Percentiles rank a stretch among this genome's conserved stretches.
phyloP scores from a whole-genome alignment of 768 basidiomycete species.

The Lentinula sp. region DNA sequence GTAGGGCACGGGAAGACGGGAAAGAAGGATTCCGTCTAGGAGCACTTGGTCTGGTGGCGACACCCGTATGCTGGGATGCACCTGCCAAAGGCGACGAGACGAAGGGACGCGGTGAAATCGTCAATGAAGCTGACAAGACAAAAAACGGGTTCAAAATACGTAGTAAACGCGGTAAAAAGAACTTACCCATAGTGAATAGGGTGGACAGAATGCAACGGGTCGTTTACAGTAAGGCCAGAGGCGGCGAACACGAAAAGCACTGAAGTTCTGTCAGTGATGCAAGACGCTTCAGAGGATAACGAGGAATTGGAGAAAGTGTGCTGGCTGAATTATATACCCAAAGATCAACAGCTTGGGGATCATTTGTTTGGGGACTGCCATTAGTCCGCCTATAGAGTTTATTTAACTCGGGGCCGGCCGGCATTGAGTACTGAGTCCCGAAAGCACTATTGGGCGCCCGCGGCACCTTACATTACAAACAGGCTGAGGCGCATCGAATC shows the following conservation, averaged over 20 bases:
- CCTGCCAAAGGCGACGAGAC: conserved; percentile 63
- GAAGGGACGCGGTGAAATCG: conserved; percentile 40
- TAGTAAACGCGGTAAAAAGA: background rate
- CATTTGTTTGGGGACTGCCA: background rate
- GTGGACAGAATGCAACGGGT: background rate
- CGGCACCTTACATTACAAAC: too few relatives aligned
- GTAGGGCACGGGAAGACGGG: conserved; percentile 66
- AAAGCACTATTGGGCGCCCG: too few relatives aligned
- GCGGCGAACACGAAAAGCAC: background rate
- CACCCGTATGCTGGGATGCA: conserved; percentile 22
- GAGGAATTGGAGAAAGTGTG: background rate
- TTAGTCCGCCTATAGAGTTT: too few relatives aligned
- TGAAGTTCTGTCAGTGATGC: background rate
- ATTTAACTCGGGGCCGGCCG: background rate
- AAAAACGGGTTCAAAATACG: background rate
- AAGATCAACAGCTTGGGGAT: too few relatives aligned
- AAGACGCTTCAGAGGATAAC: background rate
- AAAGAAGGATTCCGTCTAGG: conserved; percentile 50
- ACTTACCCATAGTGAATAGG: conserved; percentile 31
- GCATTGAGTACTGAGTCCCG: background rate
- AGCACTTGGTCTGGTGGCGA: conserved; percentile 23
- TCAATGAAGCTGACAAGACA: conserved; percentile 24
- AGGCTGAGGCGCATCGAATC: too few relatives aligned
- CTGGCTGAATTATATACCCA: background rate
- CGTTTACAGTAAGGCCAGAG: background rate